Base-by-base conservation (phyloP, 495 filamentous ascomycete species). In the Neurospora africana region DNA sequence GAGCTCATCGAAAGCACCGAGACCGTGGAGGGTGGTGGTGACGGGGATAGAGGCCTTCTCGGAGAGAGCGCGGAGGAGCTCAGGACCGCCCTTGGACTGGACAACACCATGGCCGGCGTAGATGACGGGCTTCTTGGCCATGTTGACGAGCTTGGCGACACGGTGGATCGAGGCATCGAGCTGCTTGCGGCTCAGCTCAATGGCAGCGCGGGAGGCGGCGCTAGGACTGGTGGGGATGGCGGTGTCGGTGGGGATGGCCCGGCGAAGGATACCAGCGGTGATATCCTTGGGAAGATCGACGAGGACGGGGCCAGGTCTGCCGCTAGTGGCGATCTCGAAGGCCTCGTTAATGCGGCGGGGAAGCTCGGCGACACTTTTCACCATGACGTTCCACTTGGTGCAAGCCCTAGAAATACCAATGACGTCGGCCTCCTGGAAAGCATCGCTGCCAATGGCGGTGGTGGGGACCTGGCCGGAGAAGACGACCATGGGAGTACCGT, bases 331-430 rank as follows among this genome's bases (percentile, higher is more conserved):
- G 77, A 93, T 93, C 81, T 93, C 91, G 78, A 93, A 93, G n/a
- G 91, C 91, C 79, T 93, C 91, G 76, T 93, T 93, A 76, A 93
- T 93, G 61, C 91, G 83, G 58, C 89, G 84, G n/a, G 91, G 91
- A 58, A 93, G 80, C 78, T 93, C 91, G 40, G 91, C 91, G 68
- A 92, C 85, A 76, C 88, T 89, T 86, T 91, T 92, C 68, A 92
- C 88, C 91, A 93, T 92, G 40, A 93, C 91, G 73, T 93, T 93
- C 91, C 91, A 93, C 83, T 93, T 93, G 69, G 91, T 93, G 82
- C 91, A 93, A 36, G 91, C 85, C 74, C 91, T 83, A 61, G 90
- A 90, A 77, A 93, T 93, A 75, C 91, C 91, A 53, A 92, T 82
- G 68, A 92, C 87, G 78, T 93, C 91, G 27, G 91, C 91, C 79